Percentiles rank a stretch among this genome's conserved stretches.
Evolutionary conservation across 176 grass and related monocot species (phyloP).

Genomic region (Saccharum spontaneum): DNA sequence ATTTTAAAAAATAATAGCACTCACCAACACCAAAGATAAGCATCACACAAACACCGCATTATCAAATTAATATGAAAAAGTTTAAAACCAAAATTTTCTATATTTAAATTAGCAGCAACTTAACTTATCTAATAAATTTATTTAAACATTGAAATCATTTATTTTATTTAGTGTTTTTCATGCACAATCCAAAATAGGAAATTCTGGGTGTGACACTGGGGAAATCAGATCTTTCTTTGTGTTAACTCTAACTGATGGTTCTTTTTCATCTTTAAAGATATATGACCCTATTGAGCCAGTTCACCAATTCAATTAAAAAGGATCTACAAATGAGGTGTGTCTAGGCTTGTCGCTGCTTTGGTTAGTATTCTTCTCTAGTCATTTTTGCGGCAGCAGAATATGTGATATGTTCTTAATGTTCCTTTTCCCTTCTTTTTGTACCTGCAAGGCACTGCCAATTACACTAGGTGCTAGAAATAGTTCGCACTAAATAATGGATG

Average conservation of each 20-base stretch:
- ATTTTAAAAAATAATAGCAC: too few relatives aligned
- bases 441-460: constrained; percentile 55
- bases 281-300: constrained; percentile 55
- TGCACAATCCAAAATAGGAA: too few relatives aligned
- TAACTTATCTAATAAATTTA: too few relatives aligned
- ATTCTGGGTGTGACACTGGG: too few relatives aligned
- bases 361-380: constrained; percentile 21
- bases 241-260: background rate
- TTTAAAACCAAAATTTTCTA: too few relatives aligned
- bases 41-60: too few relatives aligned
- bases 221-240: background rate
- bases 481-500: constrained; percentile 68
- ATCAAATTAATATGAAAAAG: too few relatives aligned
- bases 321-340: constrained; percentile 67
- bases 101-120: too few relatives aligned
- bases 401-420: constrained; percentile 15
- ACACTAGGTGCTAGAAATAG: constrained; percentile 62
- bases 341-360: constrained; percentile 64
- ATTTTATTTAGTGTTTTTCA: too few relatives aligned
- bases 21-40: too few relatives aligned
- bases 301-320: constrained; percentile 63
- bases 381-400: background rate
- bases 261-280: constrained; percentile 36
- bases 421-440: constrained; percentile 7
- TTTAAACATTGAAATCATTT: too few relatives aligned